phyloP scores from a whole-genome alignment of 106 monocot genomes.

The Amphibolis antarctica region DNA sequence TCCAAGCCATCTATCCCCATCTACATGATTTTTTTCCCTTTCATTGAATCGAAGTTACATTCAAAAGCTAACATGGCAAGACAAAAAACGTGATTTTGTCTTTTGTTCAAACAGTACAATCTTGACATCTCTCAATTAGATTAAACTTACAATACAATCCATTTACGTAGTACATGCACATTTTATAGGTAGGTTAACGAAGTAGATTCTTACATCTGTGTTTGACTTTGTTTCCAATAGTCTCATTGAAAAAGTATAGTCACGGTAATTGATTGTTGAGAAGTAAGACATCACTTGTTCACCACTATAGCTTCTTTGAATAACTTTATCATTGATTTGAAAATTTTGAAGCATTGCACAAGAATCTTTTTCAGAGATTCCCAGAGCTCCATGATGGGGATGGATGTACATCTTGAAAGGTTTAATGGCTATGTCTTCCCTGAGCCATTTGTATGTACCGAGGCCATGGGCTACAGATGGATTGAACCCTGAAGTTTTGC shows the following conservation, averaged over 20 bases:
- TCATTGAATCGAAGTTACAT: no score
- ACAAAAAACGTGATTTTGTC: no score
- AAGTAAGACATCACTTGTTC: conserved; percentile 35
- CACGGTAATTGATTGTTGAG: conserved; percentile 13
- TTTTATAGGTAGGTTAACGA: neutral
- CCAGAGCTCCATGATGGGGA: conserved; percentile 25
- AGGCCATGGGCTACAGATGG: conserved; percentile 57
- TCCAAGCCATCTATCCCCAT: no score
- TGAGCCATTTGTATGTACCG: conserved; percentile 91
- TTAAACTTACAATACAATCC: no score
- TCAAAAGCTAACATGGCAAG: no score
- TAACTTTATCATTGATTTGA: conserved; percentile 25
- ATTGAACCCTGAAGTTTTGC: conserved; percentile 24
- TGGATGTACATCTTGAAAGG: conserved; percentile 32
- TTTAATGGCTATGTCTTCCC: conserved; percentile 53
- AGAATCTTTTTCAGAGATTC: conserved; percentile 53
- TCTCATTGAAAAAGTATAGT: conserved; percentile 38
- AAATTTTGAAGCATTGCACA: conserved; percentile 35
- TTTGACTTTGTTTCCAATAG: conserved; percentile 28
- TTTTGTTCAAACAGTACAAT: no score
- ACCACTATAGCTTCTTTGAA: conserved; percentile 29
- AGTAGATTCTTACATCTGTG: conserved; percentile 34
- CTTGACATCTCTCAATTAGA: no score
- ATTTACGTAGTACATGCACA: neutral
- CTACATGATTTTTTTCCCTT: no score